These are phyloP conservation scores for Monosporascus sp. DNA, from an alignment of 2,329 filamentous ascomycete genomes.

Conservation along the genomic window DNA sequence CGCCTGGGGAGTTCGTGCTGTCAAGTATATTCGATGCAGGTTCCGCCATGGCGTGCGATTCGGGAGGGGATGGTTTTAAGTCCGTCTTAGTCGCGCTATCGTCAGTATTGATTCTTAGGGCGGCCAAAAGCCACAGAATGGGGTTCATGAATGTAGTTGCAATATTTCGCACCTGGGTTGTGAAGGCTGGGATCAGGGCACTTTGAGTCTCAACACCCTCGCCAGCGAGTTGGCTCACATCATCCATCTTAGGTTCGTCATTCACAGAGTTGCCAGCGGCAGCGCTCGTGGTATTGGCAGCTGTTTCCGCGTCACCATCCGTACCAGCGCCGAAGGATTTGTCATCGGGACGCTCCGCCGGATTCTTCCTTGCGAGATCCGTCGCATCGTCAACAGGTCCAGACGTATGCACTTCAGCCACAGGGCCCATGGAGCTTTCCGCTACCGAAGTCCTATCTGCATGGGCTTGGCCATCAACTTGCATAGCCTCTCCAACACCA, in stretches of 20 bases:
- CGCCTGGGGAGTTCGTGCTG: neutral
- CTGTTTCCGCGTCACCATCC: neutral
- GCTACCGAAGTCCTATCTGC: neutral
- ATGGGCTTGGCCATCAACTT: slow-evolving; percentile 2
- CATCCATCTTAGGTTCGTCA: slow-evolving; percentile 1
- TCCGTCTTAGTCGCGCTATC: slow-evolving; percentile 11
- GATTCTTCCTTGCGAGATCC: neutral
- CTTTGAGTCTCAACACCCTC: neutral
- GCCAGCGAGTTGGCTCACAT: slow-evolving; percentile 2
- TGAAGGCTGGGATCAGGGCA: slow-evolving; percentile 5
- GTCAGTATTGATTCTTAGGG: slow-evolving; percentile 16
- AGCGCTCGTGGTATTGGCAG: neutral
- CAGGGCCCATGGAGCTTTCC: neutral
- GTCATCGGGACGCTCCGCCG: neutral
- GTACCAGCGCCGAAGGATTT: neutral
- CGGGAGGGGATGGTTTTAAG: neutral
- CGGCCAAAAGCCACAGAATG: slow-evolving; percentile 13
- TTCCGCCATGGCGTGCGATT: slow-evolving; percentile 2
- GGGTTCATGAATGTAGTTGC: slow-evolving; percentile 7
- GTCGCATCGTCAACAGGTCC: neutral
- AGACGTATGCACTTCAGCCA: neutral
- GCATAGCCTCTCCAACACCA: slow-evolving; percentile 5
- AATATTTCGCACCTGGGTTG: slow-evolving; percentile 21
- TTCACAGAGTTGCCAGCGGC: neutral
- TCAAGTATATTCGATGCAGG: neutral